Evolutionary conservation across 108 stramenopile genomes (phyloP), one percentile per base, ranked within the genome.

Genomic region (Aurantiochytrium sp.): DNA sequence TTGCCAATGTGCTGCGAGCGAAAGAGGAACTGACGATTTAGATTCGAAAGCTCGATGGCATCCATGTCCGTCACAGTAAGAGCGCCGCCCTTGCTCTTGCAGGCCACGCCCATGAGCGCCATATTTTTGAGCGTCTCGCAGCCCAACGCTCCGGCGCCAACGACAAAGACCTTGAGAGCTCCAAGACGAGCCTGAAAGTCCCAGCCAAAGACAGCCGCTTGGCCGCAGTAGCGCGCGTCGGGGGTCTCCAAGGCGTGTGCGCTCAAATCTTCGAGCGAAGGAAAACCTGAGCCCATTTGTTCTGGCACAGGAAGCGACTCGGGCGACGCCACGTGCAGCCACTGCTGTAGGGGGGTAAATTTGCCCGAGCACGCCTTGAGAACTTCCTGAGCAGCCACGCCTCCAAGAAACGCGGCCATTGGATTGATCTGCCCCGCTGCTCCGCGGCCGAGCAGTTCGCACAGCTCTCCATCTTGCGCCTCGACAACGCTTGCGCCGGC

Each of bases 1-100:
- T 72, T 35, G 59, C 92, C 92, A 44, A 92, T 45, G 87, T 91
- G 88, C 23, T 89, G 25, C 10, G 51, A 29, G 72, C 90, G 69
- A 69, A 91, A 92, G n/a, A 92, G 69, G 53, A 92, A 73, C 89
- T 92, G 92, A 25, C 92, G 90, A 49, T 57, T 89, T 49, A 92
- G 90, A 55, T 92, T 92, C 43, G 87, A 88, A 55, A 55, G 23
- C 91, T 91, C 92, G 59, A 92, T 87, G 42, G 45, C 18, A 59
- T 92, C 92, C 71, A 73, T 72, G 83, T 92, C 92, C 10, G 90
- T 87, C n/a, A 91, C 88, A 0, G 44, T 4, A 35, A 91, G 47
- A 28, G 55, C 5, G 5, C 59, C 90, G 19, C 60, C 87, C 6
- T 10, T n/a, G 28, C 58, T n/a, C 57, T 57, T 6, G 8, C 58